These are phyloP conservation scores for Echites panduratus DNA, from an alignment of 257 asterid genomes.

Conservation along the genomic window DNA sequence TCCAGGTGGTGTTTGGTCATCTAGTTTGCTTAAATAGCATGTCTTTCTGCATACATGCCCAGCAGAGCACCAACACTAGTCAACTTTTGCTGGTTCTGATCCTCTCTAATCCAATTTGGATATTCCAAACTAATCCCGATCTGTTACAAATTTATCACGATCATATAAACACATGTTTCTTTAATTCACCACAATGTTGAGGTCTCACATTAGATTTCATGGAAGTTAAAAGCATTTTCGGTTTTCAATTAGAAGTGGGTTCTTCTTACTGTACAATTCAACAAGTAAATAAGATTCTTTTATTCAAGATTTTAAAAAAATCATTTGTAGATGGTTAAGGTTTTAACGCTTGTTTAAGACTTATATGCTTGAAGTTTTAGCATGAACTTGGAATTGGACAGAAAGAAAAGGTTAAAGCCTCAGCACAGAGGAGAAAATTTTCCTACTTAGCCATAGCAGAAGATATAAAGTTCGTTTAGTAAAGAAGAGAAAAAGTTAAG, in stretches of 20 bases:
- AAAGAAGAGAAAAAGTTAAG: neutral
- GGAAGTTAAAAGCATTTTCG: neutral
- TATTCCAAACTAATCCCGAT: neutral
- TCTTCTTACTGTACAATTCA: neutral
- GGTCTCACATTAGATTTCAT: neutral
- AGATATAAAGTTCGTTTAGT: neutral
- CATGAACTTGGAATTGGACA: neutral
- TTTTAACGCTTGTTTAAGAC: neutral
- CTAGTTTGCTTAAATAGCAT: neutral
- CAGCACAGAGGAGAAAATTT: neutral
- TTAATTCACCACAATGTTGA: neutral
- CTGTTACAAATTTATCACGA: neutral
- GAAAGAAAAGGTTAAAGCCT: neutral
- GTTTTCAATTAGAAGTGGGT: neutral
- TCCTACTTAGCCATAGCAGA: neutral
- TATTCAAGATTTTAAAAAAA: too few species aligned
- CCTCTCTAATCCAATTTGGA: neutral
- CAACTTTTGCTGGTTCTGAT: neutral
- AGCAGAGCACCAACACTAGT: neutral
- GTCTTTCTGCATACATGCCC: neutral
- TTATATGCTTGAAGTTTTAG: neutral
- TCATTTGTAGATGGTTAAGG: neutral
- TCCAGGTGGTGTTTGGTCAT: neutral
- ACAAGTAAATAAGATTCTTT: neutral
- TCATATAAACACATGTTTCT: neutral